phyloP scores from a whole-genome alignment of 352 stramenopile species.

The Elongisporangium senticosum region DNA sequence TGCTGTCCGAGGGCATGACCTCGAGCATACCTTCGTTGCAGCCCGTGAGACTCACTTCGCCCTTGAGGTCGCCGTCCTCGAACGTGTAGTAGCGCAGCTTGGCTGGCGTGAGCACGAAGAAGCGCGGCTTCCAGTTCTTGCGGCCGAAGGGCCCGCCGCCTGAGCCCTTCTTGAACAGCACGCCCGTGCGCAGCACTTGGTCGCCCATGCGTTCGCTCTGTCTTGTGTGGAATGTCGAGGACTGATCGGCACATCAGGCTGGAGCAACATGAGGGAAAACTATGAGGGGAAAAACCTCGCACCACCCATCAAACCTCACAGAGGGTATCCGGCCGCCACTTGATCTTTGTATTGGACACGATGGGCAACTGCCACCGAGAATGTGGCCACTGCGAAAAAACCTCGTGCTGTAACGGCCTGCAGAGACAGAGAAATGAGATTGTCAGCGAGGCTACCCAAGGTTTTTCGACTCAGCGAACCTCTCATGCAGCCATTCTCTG shows the following conservation, averaged over 20 bases:
- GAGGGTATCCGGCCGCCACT: not conserved
- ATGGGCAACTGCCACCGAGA: not conserved
- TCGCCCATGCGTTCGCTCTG: conserved; percentile 12
- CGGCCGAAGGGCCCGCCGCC: conserved; percentile 58
- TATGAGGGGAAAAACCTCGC: not conserved
- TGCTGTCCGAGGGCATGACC: conserved; percentile 72
- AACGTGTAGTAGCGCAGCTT: conserved; percentile 77
- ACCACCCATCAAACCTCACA: not conserved
- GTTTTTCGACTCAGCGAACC: not conserved
- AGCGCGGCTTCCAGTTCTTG: conserved; percentile 77
- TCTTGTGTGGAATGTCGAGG: not conserved
- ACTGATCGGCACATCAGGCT: not conserved
- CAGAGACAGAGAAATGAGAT: not conserved
- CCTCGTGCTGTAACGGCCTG: not conserved
- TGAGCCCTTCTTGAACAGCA: conserved; percentile 81
- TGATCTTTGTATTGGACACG: not conserved
- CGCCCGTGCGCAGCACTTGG: conserved; percentile 59
- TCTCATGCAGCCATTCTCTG: not conserved
- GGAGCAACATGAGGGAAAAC: not conserved
- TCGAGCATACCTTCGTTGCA: conserved; percentile 63
- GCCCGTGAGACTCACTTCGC: conserved; percentile 58
- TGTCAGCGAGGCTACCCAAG: not conserved
- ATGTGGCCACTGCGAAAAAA: not conserved
- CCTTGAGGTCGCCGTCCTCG: conserved; percentile 69
- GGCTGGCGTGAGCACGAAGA: conserved; percentile 59